Conservation (phyloP, 768 basidiomycete species). For the Pisolithus tinctorius region DNA sequence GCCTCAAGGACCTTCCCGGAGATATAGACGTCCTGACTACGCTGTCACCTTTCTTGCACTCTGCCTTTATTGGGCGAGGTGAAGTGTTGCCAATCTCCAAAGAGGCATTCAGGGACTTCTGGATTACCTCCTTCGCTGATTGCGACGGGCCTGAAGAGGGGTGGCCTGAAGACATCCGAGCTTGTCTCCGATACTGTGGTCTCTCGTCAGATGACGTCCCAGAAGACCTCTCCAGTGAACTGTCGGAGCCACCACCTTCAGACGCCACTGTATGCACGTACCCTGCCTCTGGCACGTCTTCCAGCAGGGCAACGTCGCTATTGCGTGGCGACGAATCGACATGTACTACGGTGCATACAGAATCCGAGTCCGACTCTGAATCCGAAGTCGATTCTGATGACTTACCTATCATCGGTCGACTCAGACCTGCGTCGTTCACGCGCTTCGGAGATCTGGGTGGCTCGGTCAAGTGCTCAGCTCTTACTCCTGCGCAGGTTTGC, state of each 20-base stretch:
- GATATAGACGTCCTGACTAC: constrained; percentile 35
- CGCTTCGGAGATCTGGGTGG: background rate
- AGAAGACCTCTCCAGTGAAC: constrained; percentile 10
- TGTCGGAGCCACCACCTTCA: constrained; percentile 17
- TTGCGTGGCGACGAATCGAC: constrained; percentile 3
- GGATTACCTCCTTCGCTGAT: constrained; percentile 43
- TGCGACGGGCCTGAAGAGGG: constrained; percentile 37
- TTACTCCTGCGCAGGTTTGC: constrained; percentile 3
- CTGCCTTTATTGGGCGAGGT: constrained; percentile 47
- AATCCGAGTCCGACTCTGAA: background rate
- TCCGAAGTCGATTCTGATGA: background rate
- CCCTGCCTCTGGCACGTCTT: constrained; percentile 7
- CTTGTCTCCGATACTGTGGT: constrained; percentile 23
- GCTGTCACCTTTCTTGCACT: constrained; percentile 46
- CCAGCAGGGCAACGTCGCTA: constrained; percentile 8
- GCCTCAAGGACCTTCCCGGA: constrained; percentile 41
- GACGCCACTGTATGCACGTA: constrained; percentile 5
- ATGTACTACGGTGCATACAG: background rate
- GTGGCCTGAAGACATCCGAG: constrained; percentile 47
- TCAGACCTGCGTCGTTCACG: constrained; percentile 24
- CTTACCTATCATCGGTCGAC: constrained; percentile 20
- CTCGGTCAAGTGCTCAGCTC: constrained; percentile 3
- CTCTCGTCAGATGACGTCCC: background rate
- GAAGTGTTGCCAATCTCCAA: constrained; percentile 38
- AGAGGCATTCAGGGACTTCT: constrained; percentile 57